A percentile compares a stretch with the other conserved stretches of the same genome.
Evolutionary conservation across 2,329 filamentous ascomycete species (phyloP).

Genomic region (Phoma herbarum): DNA sequence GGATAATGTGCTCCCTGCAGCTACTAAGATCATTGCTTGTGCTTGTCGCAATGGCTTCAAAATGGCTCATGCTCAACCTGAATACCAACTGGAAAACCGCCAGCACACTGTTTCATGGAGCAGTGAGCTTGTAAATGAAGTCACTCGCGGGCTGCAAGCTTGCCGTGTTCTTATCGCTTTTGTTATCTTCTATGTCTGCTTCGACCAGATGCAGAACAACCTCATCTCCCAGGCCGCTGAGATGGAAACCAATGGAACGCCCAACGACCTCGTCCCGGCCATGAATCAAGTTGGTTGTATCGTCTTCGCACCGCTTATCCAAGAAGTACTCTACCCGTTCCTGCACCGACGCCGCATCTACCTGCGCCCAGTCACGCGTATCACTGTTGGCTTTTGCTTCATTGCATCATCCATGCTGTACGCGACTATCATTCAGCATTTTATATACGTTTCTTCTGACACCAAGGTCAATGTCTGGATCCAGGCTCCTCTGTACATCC

Average conservation of each 20-base stretch:
- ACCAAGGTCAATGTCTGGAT: constrained; percentile 47
- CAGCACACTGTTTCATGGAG: constrained; percentile 39
- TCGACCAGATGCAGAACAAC: constrained; percentile 53
- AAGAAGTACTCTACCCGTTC: constrained; percentile 41
- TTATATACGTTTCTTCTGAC: constrained; percentile 42
- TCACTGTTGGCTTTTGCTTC: constrained; percentile 46
- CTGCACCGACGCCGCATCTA: constrained; percentile 40
- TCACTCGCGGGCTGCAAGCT: constrained; percentile 41
- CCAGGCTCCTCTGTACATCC: constrained; percentile 53
- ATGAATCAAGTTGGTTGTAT: constrained; percentile 48
- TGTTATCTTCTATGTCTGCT: constrained; percentile 49
- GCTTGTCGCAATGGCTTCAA: constrained; percentile 40
- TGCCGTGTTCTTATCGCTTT: constrained; percentile 48
- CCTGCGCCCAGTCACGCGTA: constrained; percentile 42
- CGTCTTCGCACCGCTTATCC: constrained; percentile 43
- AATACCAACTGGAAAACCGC: constrained; percentile 35
- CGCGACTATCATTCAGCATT: constrained; percentile 42
- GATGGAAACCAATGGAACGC: constrained; percentile 45
- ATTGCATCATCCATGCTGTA: constrained; percentile 41
- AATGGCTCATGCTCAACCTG: constrained; percentile 37
- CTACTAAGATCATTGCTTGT: constrained; percentile 37
- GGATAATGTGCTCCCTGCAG: constrained; percentile 37
- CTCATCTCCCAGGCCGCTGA: constrained; percentile 49
- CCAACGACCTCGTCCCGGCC: constrained; percentile 49
- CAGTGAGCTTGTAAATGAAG: constrained; percentile 37